Base-by-base conservation (phyloP, 345 rosid genomes). In the Iberis pinnata region DNA sequence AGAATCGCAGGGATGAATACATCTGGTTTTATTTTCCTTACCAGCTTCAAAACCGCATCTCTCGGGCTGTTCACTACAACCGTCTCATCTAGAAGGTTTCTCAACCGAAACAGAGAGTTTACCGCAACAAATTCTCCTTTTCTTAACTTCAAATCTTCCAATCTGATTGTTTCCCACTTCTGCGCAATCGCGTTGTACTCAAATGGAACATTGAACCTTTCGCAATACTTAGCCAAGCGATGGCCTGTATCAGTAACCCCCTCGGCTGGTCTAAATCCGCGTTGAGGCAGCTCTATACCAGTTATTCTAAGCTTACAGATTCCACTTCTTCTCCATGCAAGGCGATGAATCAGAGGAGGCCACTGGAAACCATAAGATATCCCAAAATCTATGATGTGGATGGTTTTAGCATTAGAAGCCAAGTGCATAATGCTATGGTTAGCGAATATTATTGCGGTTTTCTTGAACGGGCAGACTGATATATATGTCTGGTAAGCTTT, bases 311-410 rank as follows among this genome's bases (percentile, higher is more conserved):
- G 78, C 73, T 81, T 89, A 39, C 87, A 87, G 9, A 80, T 71
- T 10, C 80, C 77, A 18, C 80, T 80, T 6, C 56, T 37, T 49
- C 76, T 71, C 66, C 36, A 70, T 6, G 85, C 67, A 42, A 89
- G 87, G 1, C 71, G 65, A 32, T 70, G 73, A 62, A 89, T 85
- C 41, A 89, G 26, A 18, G 68, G 13, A 37, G 95, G 89, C 97
- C 97, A 89, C 20, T 89, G 95, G 58, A 81, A 83, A 59, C 97
- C 97, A 46, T 81, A 78, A 36, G 74, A 56, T 54, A 89, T 78
- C 6, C 97, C 97, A 33, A 89, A 89, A 60, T 89, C 95, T 51
- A 89, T 70, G 22, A 89, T 74, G 57, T 89, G 97, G 51, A 89
- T 72, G 12, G 82, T 76, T 45, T 68, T 58, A 46, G 84, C 77